phyloP scores from a whole-genome alignment of 768 basidiomycete genomes.

The Lactarius vividus region DNA sequence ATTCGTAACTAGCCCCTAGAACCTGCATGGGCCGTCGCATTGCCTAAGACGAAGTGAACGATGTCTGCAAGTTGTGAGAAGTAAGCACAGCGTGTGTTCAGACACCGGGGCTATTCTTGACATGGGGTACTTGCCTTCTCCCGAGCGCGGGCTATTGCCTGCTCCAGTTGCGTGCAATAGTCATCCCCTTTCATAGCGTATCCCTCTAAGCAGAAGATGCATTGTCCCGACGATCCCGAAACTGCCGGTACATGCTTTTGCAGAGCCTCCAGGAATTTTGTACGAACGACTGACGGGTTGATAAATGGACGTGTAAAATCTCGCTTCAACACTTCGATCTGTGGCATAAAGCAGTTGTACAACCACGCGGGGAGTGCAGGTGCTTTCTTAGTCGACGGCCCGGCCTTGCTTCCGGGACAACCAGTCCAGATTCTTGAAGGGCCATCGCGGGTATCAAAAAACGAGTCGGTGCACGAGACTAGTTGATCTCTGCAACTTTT shows the following conservation, averaged over 20 bases:
- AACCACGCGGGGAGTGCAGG: not conserved
- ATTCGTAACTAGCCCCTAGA: not conserved
- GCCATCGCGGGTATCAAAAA: not conserved
- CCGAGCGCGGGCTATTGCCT: not conserved
- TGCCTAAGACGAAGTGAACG: not conserved
- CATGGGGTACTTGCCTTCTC: not conserved
- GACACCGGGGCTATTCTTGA: not conserved
- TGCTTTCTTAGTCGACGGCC: not conserved
- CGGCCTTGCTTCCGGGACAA: not conserved
- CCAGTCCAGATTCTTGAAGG: not conserved
- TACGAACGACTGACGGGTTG: not conserved
- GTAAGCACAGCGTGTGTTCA: not conserved
- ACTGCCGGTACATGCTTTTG: not conserved
- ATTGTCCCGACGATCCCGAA: not conserved
- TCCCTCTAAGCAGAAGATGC: not conserved
- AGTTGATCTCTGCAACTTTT: not conserved
- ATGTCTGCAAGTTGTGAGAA: not conserved
- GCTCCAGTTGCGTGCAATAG: not conserved
- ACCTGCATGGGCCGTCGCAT: not conserved
- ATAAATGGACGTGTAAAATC: not conserved
- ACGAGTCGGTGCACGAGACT: not conserved
- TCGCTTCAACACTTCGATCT: not conserved
- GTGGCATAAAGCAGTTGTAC: not conserved
- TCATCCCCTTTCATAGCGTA: not conserved
- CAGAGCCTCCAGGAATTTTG: not conserved